These are phyloP conservation scores for Hymenoscyphus repandus DNA, from an alignment of 2,329 filamentous ascomycete species.

Conservation along the genomic window DNA sequence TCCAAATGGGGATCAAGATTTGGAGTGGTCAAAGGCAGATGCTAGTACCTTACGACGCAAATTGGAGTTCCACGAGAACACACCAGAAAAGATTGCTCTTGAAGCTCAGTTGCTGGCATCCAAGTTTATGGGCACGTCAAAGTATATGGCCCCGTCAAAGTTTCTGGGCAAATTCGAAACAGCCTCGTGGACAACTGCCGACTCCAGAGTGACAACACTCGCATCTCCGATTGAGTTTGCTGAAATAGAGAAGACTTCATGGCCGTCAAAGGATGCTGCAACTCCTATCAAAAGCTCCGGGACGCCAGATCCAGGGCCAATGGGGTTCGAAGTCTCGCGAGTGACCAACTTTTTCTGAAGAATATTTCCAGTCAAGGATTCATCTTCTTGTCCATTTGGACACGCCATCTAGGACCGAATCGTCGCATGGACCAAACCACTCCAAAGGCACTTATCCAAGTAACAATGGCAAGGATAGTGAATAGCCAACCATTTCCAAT, in stretches of 20 bases:
- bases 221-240: conserved; percentile 6
- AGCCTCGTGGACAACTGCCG: conserved; percentile 6
- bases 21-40: conserved; percentile 14
- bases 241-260: conserved; percentile 1
- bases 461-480: conserved; percentile 52
- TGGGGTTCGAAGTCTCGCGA: not conserved
- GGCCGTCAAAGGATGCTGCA: not conserved
- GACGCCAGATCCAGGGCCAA: not conserved
- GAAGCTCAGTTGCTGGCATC: conserved; percentile 11
- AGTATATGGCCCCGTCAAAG: not conserved
- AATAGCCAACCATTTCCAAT: conserved; percentile 76
- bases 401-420: conserved; percentile 59
- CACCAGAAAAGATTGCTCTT: conserved; percentile 6
- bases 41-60: conserved; percentile 16
- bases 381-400: conserved; percentile 47
- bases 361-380: conserved; percentile 8
- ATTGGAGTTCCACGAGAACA: conserved; percentile 17
- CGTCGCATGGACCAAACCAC: conserved; percentile 57
- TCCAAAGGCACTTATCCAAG: conserved; percentile 50
- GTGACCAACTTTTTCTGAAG: conserved; percentile 7
- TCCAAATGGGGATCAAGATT: conserved; percentile 6
- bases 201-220: conserved; percentile 9
- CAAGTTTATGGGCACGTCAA: not conserved
- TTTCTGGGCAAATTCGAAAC: not conserved
- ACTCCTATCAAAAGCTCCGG: not conserved